These are phyloP conservation scores for Pichia sp. DNA, from an alignment of 1,139 yeast species.

Conservation along the genomic window DNA sequence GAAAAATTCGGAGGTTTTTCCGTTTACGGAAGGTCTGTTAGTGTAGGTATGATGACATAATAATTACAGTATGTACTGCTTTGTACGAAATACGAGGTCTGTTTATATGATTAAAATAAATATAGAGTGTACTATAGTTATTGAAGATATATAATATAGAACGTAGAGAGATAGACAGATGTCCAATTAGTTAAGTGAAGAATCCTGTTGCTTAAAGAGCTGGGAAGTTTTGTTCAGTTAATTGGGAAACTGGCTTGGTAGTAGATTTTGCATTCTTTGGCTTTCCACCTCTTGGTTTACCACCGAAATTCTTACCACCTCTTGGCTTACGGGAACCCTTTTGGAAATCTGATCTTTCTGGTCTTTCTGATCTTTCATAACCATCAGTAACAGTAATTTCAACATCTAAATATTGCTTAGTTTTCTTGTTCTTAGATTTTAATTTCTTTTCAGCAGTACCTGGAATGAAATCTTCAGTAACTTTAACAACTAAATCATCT, in stretches of 20 bases:
- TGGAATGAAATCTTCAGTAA: slow-evolving; percentile 49
- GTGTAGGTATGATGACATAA: no score
- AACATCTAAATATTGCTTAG: slow-evolving; percentile 62
- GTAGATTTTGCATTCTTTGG: slow-evolving; percentile 19
- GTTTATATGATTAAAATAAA: no score
- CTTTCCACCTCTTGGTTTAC: slow-evolving; percentile 10
- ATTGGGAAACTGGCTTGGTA: slow-evolving; percentile 39
- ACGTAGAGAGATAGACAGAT: not conserved
- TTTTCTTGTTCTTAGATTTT: slow-evolving; percentile 59
- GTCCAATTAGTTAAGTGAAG: no score
- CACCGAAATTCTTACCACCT: slow-evolving; percentile 14
- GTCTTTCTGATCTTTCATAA: slow-evolving; percentile 17
- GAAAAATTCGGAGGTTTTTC: no score
- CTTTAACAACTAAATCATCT: slow-evolving; percentile 54
- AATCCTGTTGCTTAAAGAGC: slow-evolving; percentile 42
- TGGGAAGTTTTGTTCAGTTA: slow-evolving; percentile 54
- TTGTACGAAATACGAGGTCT: no score
- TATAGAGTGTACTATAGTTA: no score
- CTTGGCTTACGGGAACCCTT: slow-evolving; percentile 21
- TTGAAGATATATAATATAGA: no score
- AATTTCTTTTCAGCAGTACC: slow-evolving; percentile 54
- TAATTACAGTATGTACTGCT: no score
- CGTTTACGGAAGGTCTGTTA: no score
- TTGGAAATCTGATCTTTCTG: slow-evolving; percentile 25
- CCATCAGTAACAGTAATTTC: slow-evolving; percentile 60